phyloP scores from a whole-genome alignment of 2,329 filamentous ascomycete species.

The Calonectria multiphialidica region DNA sequence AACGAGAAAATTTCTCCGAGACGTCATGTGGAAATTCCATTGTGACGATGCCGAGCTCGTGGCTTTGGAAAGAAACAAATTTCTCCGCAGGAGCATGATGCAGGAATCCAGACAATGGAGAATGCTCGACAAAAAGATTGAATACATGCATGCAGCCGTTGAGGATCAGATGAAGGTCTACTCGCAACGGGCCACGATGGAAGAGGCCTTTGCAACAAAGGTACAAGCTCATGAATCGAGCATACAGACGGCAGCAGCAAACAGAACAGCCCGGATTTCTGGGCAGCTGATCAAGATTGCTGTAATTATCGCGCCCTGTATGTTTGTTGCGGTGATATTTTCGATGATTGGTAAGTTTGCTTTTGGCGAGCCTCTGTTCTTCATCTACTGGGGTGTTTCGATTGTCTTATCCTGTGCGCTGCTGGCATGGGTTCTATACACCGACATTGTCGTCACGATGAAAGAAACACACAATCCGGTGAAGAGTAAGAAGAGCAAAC shows the following conservation, averaged over 20 bases:
- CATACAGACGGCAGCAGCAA: neutral
- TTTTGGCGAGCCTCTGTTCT: neutral
- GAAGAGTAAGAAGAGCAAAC: neutral
- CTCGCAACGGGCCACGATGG: neutral
- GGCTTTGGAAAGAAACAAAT: neutral
- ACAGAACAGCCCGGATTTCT: neutral
- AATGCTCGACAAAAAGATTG: neutral
- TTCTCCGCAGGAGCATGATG: neutral
- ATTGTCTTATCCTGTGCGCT: neutral
- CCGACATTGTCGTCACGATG: neutral
- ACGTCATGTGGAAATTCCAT: neutral
- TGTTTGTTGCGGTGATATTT: neutral
- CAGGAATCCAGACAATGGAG: neutral
- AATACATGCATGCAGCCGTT: neutral
- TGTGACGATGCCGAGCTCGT: neutral
- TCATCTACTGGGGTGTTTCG: neutral
- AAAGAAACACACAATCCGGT: neutral
- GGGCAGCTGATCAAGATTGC: neutral
- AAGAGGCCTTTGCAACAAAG: neutral
- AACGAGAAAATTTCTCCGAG: neutral
- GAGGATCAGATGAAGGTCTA: neutral
- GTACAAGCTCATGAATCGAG: neutral
- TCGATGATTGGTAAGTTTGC: constrained; percentile 3
- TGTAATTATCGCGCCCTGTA: neutral
- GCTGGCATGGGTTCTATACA: neutral